phyloP scores from a whole-genome alignment of 345 rosid species.

The Rhodamnia argentea region DNA sequence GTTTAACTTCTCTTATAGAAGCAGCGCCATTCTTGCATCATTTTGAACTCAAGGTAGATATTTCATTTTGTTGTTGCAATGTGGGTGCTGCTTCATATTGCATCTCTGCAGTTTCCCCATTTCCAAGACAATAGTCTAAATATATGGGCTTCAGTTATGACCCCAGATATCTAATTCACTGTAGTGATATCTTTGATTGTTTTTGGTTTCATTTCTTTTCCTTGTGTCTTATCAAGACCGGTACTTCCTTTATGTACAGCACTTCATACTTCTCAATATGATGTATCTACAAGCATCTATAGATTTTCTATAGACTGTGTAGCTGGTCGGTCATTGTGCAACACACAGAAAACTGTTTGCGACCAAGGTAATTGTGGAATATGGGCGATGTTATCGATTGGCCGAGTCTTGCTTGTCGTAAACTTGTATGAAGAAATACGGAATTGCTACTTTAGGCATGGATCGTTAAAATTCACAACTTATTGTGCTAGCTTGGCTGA shows the following conservation, averaged over 20 bases:
- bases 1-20: slow-evolving; percentile 2
- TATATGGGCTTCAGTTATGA: background rate
- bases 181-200: background rate
- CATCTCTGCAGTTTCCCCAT: background rate
- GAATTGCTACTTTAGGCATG: background rate
- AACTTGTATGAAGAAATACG: background rate
- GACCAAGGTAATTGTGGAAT: background rate
- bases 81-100: background rate
- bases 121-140: background rate
- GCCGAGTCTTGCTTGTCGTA: background rate
- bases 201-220: background rate
- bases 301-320: background rate
- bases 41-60: background rate
- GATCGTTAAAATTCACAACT: background rate
- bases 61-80: background rate
- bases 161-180: background rate
- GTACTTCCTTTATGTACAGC: background rate
- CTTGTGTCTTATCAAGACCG: background rate
- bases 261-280: background rate
- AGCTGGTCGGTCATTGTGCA: background rate
- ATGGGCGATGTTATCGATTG: background rate
- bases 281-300: background rate
- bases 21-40: background rate
- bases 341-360: background rate
- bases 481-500: background rate